Base-by-base conservation (phyloP, 768 basidiomycete species). In the Pisolithus orientalis region DNA sequence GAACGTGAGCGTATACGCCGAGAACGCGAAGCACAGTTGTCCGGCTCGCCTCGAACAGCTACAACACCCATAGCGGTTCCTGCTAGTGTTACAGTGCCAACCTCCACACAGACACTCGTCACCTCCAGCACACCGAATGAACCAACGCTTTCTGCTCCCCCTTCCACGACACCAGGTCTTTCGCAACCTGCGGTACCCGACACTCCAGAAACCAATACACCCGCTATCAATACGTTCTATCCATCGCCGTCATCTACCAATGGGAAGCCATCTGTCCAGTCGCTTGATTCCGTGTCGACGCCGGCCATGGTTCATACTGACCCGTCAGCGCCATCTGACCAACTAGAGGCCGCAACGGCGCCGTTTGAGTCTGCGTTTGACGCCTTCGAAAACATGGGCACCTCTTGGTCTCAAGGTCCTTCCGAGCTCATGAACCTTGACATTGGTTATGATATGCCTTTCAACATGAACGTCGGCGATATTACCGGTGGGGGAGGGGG, bases 1-100 rank as follows among this genome's bases (percentile, higher is more conserved):
- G 90, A 93, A 64, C 75, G 87, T 6, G 88, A 90, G 57, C 75
- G 87, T 27, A 74, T 89, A 44, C 81, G 82, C 58, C 72, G 77
- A 44, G 87, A 86, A 64, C 71, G 84, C 17, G 84, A 88, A 59
- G 73, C 66, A 25, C 61, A 65, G 17, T 47, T 60, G 37, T 67
- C 67, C 6, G 52, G 61, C 39, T 69, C 70, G 46, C 62, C 68
- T 3, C 57, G 57, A 13, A 51, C 56, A 31, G 44, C 54, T 47
- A 39, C 56, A 4, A 68, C 65, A 14, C 68, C 65, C 9, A 56
- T 57, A 14, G 52, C 62, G 39, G 55, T 40, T 25, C 51, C 57
- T 24, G 53, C 49, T 29, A 21, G 45, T 45, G 47, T 53, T 13
- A 46, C 50, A 21, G 51, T 55, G 9, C 44, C 58, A 4, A 53